Base-by-base conservation (phyloP, 306 rosid genomes). In the Pterocarpus santalinus region DNA sequence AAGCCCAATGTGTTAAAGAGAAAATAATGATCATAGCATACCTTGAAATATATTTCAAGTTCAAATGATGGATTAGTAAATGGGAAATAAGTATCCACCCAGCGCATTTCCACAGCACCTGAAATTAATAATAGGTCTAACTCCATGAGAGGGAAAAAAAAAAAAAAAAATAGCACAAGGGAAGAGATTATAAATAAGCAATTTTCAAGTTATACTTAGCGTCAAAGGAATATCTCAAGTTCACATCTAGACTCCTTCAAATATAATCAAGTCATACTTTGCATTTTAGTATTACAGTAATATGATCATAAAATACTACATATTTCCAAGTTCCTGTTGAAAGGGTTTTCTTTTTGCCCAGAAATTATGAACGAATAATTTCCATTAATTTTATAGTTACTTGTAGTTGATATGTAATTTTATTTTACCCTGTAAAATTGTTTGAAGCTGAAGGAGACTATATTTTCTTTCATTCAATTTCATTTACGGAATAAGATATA, bases 91-190 rank as follows among this genome's bases (percentile, higher is more conserved):
- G 99, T 90, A 86, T 96, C 98, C 70, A 96, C 90, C 99, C 99
- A 96, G 46, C 97, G 99, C 97, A 93, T 93, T 81, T 96, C 97
- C 80, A 96, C 98, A 61, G 87, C 85, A 84, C 99, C 99, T 96
- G 89, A 76, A 80, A 85, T 65, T 38, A 78, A 78, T 14, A 76
- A 58, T 36, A 77, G n/a, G 75, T 39, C n/a, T 36, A 73, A 58
- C 63, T n/a, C 67, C 65, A 38, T 8, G 8, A 10, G 36, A 47
- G 28, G 28, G 1, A 22, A 22, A 22, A 1, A 51, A 16, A 51
- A 16, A 3, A 38, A 43, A 22, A n/a, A 55, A 38, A 43, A 22
- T 12, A 55, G 56, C 57, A 72, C 67, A 66, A 34, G 57, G 62
- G 76, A 76, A 34, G 84, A 11, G 8, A 83, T 11, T 35, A 76